Percentiles rank a stretch among this genome's conserved stretches.
Evolutionary conservation across 305 asterid genomes (phyloP).

Genomic region (Fraxinus sp.): DNA sequence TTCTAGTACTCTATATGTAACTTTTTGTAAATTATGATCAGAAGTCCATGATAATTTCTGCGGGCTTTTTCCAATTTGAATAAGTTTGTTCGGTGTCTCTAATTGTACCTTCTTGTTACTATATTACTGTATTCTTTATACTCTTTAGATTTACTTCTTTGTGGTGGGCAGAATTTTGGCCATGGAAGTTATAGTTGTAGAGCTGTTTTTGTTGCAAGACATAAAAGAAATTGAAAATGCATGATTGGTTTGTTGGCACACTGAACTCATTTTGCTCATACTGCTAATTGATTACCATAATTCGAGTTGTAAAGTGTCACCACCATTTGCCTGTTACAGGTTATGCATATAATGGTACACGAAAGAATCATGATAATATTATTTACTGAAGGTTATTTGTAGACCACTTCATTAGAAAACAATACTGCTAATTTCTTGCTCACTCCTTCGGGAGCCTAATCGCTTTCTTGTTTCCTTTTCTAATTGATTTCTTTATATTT

Average conservation of each 20-base stretch:
- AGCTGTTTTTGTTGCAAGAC: constrained; percentile 2
- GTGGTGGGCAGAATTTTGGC: not conserved
- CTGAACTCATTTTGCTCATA: not conserved
- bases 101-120: not conserved
- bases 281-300: not conserved
- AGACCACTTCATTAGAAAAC: not conserved
- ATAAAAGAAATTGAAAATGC: not conserved
- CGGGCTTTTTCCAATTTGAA: not conserved
- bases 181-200: not conserved
- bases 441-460: not conserved
- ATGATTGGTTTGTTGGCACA: not conserved
- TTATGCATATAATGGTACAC: not conserved
- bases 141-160: not conserved
- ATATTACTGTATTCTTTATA: not conserved
- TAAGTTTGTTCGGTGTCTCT: not conserved
- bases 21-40: not conserved
- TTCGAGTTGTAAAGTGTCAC: not conserved
- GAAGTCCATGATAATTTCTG: not conserved
- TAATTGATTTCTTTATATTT: not conserved
- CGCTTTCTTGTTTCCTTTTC: constrained; percentile 12
- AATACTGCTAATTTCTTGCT: constrained; percentile 1
- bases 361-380: not conserved
- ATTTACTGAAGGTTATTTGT: not conserved
- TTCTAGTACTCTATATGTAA: constrained; percentile 4
- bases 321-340: not conserved